These are phyloP conservation scores for Leccinum pachyderme DNA, from an alignment of 1,284 basidiomycete genomes.

Conservation along the genomic window DNA sequence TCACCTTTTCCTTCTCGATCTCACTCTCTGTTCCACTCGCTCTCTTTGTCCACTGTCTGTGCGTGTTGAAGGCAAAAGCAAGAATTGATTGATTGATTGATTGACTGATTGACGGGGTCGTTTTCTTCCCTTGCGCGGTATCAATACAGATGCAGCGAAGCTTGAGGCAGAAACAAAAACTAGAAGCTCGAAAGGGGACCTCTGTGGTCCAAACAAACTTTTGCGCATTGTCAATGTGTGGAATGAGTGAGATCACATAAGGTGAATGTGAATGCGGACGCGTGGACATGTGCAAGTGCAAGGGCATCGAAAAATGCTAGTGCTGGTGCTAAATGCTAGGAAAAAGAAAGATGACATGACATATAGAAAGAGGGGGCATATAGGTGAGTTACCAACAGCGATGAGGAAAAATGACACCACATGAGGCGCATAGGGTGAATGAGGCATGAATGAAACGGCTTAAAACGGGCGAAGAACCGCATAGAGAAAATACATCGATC, in stretches of 20 bases:
- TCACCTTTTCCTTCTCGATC: not conserved
- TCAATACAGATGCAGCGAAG: too few species aligned
- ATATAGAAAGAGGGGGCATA: not conserved
- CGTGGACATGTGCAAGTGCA: not conserved
- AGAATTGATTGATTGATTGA: not conserved
- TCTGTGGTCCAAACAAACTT: too few species aligned
- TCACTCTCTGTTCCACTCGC: not conserved
- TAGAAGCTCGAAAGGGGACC: too few species aligned
- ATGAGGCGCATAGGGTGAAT: not conserved
- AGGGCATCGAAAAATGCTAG: not conserved
- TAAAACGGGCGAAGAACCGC: not conserved
- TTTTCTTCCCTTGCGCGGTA: not conserved
- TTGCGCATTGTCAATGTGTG: not conserved
- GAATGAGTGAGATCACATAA: not conserved
- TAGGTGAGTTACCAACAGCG: not conserved
- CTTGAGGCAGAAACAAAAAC: too few species aligned
- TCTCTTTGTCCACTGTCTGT: not conserved
- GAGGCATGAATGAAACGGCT: not conserved
- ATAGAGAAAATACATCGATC: not conserved
- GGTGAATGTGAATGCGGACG: not conserved
- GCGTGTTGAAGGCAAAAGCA: not conserved
- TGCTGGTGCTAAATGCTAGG: not conserved
- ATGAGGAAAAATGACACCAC: not conserved
- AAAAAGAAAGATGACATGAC: conserved; percentile 4
- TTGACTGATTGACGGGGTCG: not conserved